Evolutionary conservation across 768 basidiomycete genomes (phyloP).

Genomic region (Tubosaeta brunneosetosa): DNA sequence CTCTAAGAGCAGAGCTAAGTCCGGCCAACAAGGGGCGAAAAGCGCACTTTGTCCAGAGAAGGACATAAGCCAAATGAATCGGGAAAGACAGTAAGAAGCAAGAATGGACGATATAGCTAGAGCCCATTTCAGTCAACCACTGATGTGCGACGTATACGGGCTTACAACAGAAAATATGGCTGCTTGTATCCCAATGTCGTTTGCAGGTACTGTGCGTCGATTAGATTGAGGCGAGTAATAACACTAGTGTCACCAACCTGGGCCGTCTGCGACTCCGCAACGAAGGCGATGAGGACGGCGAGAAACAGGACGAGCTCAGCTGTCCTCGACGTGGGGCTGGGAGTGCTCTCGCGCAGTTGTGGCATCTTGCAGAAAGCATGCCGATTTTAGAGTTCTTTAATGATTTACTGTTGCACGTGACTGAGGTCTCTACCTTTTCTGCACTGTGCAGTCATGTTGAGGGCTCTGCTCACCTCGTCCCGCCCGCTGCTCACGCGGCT

Average conservation of each 20-base stretch:
- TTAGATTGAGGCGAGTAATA: slow-evolving; percentile 1
- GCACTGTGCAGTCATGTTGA: slow-evolving; percentile 42
- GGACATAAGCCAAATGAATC: slow-evolving; percentile 68
- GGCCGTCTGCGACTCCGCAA: slow-evolving; percentile 68
- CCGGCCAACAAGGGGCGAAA: slow-evolving; percentile 45
- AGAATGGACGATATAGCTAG: slow-evolving; percentile 85
- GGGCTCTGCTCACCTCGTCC: slow-evolving; percentile 59
- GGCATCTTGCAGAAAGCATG: neutral
- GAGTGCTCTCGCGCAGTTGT: neutral
- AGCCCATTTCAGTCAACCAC: slow-evolving; percentile 1
- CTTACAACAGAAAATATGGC: slow-evolving; percentile 86
- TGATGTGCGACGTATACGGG: neutral
- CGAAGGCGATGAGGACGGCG: slow-evolving; percentile 63
- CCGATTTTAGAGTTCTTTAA: neutral
- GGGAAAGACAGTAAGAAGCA: slow-evolving; percentile 76
- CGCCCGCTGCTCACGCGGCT: slow-evolving; percentile 57
- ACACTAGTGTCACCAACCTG: slow-evolving; percentile 45
- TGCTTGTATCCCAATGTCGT: slow-evolving; percentile 72
- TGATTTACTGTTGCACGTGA: slow-evolving; percentile 11
- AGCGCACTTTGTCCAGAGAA: slow-evolving; percentile 44
- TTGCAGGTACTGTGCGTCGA: slow-evolving; percentile 64
- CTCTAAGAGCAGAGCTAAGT: slow-evolving; percentile 46
- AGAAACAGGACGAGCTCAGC: slow-evolving; percentile 53
- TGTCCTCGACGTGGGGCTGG: slow-evolving; percentile 29
- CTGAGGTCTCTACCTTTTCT: neutral